Evolutionary conservation across 352 stramenopile genomes (phyloP).

Genomic region (Phytophthora agathidicida): DNA sequence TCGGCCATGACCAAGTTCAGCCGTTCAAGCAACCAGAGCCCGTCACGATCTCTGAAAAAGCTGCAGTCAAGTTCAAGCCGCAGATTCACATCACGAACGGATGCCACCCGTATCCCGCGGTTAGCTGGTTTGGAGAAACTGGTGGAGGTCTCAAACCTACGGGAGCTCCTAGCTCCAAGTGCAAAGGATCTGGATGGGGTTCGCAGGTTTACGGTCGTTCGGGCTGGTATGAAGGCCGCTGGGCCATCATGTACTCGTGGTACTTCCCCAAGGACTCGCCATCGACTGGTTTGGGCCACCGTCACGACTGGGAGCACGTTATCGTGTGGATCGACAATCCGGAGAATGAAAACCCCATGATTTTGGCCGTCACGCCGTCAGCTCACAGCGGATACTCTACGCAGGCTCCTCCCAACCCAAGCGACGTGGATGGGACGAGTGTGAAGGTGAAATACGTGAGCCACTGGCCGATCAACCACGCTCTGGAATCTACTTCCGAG

Average conservation of each 20-base stretch:
- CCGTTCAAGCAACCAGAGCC: slow-evolving; percentile 16
- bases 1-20: slow-evolving; percentile 18
- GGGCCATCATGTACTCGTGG: slow-evolving; percentile 25
- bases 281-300: slow-evolving; percentile 2
- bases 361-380: slow-evolving; percentile 16
- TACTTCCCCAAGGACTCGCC: slow-evolving; percentile 23
- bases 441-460: slow-evolving; percentile 18
- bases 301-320: slow-evolving; percentile 27
- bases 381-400: slow-evolving; percentile 5
- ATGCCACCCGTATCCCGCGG: slow-evolving; percentile 25
- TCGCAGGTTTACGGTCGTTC: slow-evolving; percentile 28
- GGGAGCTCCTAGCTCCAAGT: slow-evolving; percentile 3
- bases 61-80: slow-evolving; percentile 15
- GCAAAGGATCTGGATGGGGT: slow-evolving; percentile 11
- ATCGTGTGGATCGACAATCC: slow-evolving; percentile 29
- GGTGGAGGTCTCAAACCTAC: slow-evolving; percentile 15
- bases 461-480: slow-evolving; percentile 4
- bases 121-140: slow-evolving; percentile 4
- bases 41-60: slow-evolving; percentile 15
- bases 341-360: slow-evolving; percentile 3
- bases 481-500: neutral
- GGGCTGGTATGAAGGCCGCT: neutral
- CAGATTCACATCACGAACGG: slow-evolving; percentile 12
- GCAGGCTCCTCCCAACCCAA: neutral
- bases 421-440: slow-evolving; percentile 10